These are phyloP conservation scores for Parsonsia alboflavescens DNA, from an alignment of 257 asterid genomes.

Conservation along the genomic window DNA sequence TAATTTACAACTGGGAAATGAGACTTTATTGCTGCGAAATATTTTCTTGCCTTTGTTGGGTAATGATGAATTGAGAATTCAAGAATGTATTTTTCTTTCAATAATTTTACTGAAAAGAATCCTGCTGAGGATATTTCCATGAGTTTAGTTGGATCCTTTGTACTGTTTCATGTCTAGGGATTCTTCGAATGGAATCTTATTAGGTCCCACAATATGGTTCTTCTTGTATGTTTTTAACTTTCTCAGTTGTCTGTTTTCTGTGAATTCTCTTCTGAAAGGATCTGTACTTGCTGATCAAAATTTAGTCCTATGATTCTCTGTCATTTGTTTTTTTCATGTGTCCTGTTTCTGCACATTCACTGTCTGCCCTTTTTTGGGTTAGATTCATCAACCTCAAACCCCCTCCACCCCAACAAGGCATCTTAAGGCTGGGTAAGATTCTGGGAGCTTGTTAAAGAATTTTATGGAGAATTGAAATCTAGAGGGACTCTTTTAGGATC, in stretches of 20 bases:
- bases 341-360: not conserved
- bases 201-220: not conserved
- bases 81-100: not conserved
- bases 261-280: not conserved
- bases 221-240: not conserved
- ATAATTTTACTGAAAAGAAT: not conserved
- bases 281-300: not conserved
- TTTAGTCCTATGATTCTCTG: not conserved
- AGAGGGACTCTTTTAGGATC: too few relatives aligned
- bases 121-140: not conserved
- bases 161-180: not conserved
- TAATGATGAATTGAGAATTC: not conserved
- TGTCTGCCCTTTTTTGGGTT: not conserved
- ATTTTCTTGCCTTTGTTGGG: not conserved
- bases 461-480: too few relatives aligned
- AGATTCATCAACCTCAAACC: too few relatives aligned
- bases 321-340: not conserved
- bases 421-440: not conserved
- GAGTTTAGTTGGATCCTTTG: not conserved
- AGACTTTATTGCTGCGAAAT: not conserved
- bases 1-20: constrained; percentile 4
- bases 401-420: not conserved
- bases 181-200: not conserved
- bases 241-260: not conserved
- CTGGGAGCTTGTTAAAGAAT: not conserved